Base-by-base conservation (phyloP, 2,329 filamentous ascomycete species). In the Pyrenochaeta sp. region DNA sequence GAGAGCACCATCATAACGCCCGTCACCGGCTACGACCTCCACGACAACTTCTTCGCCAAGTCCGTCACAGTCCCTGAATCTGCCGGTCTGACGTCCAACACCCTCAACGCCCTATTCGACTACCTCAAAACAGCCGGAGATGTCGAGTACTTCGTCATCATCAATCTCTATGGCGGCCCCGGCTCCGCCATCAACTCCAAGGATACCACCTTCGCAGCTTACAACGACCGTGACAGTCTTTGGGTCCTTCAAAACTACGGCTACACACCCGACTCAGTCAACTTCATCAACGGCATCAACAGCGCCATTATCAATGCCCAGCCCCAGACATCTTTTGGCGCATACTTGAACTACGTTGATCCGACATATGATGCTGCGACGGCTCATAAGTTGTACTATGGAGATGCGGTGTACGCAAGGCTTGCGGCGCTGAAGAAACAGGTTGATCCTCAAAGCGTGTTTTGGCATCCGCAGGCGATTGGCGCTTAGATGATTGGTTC, bases 281-380 rank as follows among this genome's bases (percentile, higher is more conserved):
- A 61, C 32, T 80, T 79, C 50, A 70, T 82, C 37, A 75, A 82
- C 36, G 77, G 78, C 50, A 78, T 82, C 68, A 78, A 80, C 59
- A 72, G 77, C 9, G 75, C 72, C 5, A 72, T 81, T 48, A 75
- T 72, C 30, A 66, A 72, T 12, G 70, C 68, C n/a, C 73, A 79
- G 71, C 70, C 72, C 12, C 64, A 76, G 36, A 76, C 72, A 1
- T 64, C 73, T 7, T 83, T 82, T 71, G 82, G 81, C 19, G 81
- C 81, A 56, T 86, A 86, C 61, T 74, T 82, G 62, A 86, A 86
- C 75, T 86, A 86, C 51, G 79, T 83, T 3, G 84, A 86, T 64
- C 79, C 83, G 0, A 78, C 73, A 43, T 75, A 85, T 56, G 76
- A 77, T 66, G 75, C 79, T n/a, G 75, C 75, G 1, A 77, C 77